A percentile compares a stretch with the other conserved stretches of the same genome.
These are phyloP conservation scores for Turnera subulata DNA, from an alignment of 345 rosid genomes.

Conservation along the genomic window DNA sequence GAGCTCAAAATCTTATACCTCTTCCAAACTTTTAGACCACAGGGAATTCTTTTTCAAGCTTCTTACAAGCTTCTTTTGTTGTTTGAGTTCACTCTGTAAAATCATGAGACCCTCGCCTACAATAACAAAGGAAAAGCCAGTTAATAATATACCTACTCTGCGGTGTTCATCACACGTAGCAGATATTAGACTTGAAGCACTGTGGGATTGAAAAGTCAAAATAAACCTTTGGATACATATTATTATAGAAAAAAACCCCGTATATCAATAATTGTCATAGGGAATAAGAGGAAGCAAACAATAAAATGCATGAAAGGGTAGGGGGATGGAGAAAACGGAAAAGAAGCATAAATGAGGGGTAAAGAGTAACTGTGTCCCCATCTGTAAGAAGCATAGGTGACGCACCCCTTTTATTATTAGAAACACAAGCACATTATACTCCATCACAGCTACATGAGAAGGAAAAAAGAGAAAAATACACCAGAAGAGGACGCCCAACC, in stretches of 20 bases:
- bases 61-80: conserved; percentile 63
- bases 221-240: too few relatives aligned
- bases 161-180: not conserved
- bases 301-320: not conserved
- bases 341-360: not conserved
- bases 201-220: too few relatives aligned
- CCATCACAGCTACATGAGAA: too few relatives aligned
- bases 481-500: conserved; percentile 28
- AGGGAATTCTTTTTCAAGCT: conserved; percentile 82
- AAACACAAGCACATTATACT: too few relatives aligned
- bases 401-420: too few relatives aligned
- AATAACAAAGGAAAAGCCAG: conserved; percentile 16
- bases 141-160: conserved; percentile 2
- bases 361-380: too few relatives aligned
- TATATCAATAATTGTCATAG: not conserved
- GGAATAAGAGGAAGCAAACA: not conserved
- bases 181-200: not conserved
- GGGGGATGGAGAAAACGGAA: not conserved
- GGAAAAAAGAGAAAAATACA: too few relatives aligned
- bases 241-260: not conserved
- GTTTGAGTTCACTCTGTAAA: conserved; percentile 66
- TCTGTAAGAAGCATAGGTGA: too few relatives aligned
- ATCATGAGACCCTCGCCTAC: conserved; percentile 61
- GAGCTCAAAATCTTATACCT: conserved; percentile 38
- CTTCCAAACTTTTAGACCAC: conserved; percentile 79